These are phyloP conservation scores for Backusella morwellensis DNA, from an alignment of 192 early-diverging fungal genomes.

Conservation along the genomic window DNA sequence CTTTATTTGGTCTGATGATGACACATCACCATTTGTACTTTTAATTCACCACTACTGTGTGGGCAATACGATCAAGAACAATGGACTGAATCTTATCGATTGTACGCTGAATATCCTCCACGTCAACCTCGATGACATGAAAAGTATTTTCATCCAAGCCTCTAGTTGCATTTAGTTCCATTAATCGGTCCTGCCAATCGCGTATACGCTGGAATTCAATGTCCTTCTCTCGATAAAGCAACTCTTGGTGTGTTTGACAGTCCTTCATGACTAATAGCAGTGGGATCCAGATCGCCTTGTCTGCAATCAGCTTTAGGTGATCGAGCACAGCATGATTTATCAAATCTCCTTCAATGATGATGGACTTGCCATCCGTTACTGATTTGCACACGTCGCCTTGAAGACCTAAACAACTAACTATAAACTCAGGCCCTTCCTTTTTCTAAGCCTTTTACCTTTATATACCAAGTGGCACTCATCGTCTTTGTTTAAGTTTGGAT, in stretches of 20 bases:
- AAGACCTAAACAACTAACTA: slow-evolving; percentile 11
- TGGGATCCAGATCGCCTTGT: neutral
- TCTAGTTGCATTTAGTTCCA: neutral
- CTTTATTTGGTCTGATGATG: neutral
- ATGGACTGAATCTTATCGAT: slow-evolving; percentile 12
- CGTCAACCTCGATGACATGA: slow-evolving; percentile 5
- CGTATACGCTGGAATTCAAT: neutral
- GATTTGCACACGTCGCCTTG: slow-evolving; percentile 21
- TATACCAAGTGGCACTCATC: slow-evolving; percentile 14
- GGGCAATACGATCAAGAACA: slow-evolving; percentile 10
- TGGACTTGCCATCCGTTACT: slow-evolving; percentile 25
- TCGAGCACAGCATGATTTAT: slow-evolving; percentile 23
- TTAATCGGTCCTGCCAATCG: neutral
- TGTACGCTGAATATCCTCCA: neutral
- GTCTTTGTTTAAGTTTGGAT: neutral
- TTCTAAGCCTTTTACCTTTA: slow-evolving; percentile 6
- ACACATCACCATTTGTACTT: neutral
- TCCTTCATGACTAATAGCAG: slow-evolving; percentile 10
- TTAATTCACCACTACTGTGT: neutral
- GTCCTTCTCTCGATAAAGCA: neutral
- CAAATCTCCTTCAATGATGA: slow-evolving; percentile 28
- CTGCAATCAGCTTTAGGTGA: slow-evolving; percentile 2
- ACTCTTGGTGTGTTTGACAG: neutral
- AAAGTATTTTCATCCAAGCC: neutral
- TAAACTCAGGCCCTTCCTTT: neutral